phyloP scores from a whole-genome alignment of 257 asterid species.

The Scutellaria baicalensis region DNA sequence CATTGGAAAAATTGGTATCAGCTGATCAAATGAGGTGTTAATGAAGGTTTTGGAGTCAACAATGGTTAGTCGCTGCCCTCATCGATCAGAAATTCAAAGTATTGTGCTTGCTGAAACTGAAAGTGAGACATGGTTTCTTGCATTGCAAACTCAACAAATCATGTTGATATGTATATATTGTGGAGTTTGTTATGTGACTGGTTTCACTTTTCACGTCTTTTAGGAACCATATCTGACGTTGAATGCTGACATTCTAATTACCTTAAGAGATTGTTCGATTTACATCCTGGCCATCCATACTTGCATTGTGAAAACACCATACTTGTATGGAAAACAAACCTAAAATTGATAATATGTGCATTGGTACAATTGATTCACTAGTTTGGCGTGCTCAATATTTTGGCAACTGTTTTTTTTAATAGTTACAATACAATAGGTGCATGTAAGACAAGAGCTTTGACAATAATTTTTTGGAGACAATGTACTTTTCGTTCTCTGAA shows the following conservation, averaged over 20 bases:
- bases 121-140: conserved; percentile 33
- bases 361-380: too few species aligned
- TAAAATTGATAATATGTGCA: too few species aligned
- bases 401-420: not conserved
- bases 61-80: conserved; percentile 70
- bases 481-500: not conserved
- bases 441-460: not conserved
- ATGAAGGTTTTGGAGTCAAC: conserved; percentile 71
- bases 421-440: not conserved
- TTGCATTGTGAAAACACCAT: not conserved
- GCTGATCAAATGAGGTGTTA: conserved; percentile 12
- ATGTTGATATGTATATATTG: not conserved
- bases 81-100: conserved; percentile 83
- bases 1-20: not conserved
- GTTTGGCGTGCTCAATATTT: not conserved
- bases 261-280: not conserved
- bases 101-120: conserved; percentile 57
- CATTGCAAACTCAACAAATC: not conserved
- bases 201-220: not conserved
- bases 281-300: not conserved
- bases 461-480: not conserved
- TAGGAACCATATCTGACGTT: not conserved
- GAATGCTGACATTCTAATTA: not conserved
- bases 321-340: not conserved
- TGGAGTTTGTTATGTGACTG: not conserved